These are phyloP conservation scores for Colletotrichum tofieldiae DNA, from an alignment of 2,329 filamentous ascomycete genomes.

Conservation along the genomic window DNA sequence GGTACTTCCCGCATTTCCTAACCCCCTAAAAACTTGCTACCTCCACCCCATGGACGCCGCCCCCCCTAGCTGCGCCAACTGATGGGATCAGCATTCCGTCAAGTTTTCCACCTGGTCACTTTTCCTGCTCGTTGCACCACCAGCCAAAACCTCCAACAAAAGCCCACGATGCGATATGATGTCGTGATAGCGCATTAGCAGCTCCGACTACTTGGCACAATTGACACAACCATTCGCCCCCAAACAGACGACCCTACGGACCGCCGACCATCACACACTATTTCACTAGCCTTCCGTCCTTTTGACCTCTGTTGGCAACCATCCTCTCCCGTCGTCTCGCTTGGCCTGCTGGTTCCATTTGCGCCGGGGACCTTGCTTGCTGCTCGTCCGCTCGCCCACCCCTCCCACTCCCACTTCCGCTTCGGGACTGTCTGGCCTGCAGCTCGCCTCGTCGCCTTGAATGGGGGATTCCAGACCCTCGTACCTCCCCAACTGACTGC, in stretches of 20 bases:
- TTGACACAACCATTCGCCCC: not conserved
- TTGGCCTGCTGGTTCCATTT: slow-evolving; percentile 20
- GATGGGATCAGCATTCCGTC: slow-evolving; percentile 39
- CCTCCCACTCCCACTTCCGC: slow-evolving; percentile 29
- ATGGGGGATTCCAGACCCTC: slow-evolving; percentile 27
- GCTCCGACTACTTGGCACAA: slow-evolving; percentile 6
- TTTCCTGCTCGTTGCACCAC: slow-evolving; percentile 34
- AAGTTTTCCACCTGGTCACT: slow-evolving; percentile 34
- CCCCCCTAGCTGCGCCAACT: slow-evolving; percentile 23
- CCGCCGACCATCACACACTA: not conserved
- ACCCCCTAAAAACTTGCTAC: slow-evolving; percentile 33
- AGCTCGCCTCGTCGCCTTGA: slow-evolving; percentile 36
- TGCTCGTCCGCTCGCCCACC: slow-evolving; percentile 12
- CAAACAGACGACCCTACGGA: slow-evolving; percentile 8
- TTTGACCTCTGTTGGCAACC: slow-evolving; percentile 6
- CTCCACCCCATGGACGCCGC: slow-evolving; percentile 33
- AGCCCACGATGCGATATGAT: slow-evolving; percentile 27
- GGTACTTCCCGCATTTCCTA: slow-evolving; percentile 38
- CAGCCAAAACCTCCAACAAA: slow-evolving; percentile 19
- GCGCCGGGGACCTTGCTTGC: slow-evolving; percentile 39
- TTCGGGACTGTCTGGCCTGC: slow-evolving; percentile 38
- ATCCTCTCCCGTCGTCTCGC: slow-evolving; percentile 3
- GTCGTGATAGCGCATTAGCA: slow-evolving; percentile 33
- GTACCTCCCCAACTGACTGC: not conserved
- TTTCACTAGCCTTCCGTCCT: slow-evolving; percentile 14